Conservation (phyloP, 2,329 filamentous ascomycete genomes). For the Pseudogymnoascus destructans region DNA sequence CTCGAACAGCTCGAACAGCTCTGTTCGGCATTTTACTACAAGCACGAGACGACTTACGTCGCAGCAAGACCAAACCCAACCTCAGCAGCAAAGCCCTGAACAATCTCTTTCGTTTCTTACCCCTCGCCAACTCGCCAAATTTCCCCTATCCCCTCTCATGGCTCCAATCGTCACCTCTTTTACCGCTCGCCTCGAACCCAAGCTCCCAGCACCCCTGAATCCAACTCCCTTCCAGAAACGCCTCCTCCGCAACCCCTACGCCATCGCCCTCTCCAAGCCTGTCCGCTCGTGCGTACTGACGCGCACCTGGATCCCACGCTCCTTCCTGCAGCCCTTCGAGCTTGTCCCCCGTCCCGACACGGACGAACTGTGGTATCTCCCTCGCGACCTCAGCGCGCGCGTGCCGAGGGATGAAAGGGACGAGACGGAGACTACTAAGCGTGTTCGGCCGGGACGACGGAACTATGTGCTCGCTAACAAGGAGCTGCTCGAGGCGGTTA, state of each 20-base stretch:
- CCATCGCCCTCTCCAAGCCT: constrained; percentile 47
- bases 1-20: neutral
- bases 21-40: neutral
- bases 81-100: neutral
- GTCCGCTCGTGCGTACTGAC: constrained; percentile 44
- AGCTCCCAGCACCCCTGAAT: constrained; percentile 24
- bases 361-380: constrained; percentile 41
- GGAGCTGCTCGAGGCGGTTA: neutral
- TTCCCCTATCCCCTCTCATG: constrained; percentile 37
- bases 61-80: neutral
- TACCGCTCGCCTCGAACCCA: constrained; percentile 24
- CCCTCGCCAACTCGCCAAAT: constrained; percentile 12
- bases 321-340: constrained; percentile 51
- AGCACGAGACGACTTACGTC: neutral
- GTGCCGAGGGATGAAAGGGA: constrained; percentile 11
- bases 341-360: constrained; percentile 42
- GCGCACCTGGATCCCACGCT: constrained; percentile 37
- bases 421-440: neutral
- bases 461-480: neutral
- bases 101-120: neutral
- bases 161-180: constrained; percentile 28
- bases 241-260: constrained; percentile 50
- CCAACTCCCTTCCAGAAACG: constrained; percentile 38
- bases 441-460: neutral
- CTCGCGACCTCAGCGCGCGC: constrained; percentile 29